Base-by-base conservation (phyloP, 768 basidiomycete species). In the Daedaleopsis nitida region DNA sequence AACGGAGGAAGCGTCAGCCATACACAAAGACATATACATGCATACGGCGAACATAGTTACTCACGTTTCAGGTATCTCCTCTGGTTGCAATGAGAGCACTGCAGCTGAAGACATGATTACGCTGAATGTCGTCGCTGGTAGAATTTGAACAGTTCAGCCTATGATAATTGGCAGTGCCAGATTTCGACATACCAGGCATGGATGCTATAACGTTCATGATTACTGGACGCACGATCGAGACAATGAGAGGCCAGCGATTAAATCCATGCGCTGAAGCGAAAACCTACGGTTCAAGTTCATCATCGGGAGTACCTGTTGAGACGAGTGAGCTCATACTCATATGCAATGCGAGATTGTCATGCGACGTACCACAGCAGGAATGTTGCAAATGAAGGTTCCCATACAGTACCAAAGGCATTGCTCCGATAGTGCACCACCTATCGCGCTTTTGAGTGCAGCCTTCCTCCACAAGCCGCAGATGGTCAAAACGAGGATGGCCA, bases 161-260 rank as follows among this genome's bases (percentile, higher is more conserved):
- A 10, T 5, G 9, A 37, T 45, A 39, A 16, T 5, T 7, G 3
- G 38, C 5, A 14, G 27, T 8, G 5, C 38, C 12, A n/a, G 42
- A 43, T 43, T 1, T 1, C 13, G 42, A 45, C 60, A 19, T 47
- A 62, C 60, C 55, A 21, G 60, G 56, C 55, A 62, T 58, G 2
- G 62, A 63, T n/a, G 54, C 27, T 23, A 63, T 58, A 21, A 63
- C 62, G 19, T 63, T 58, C 62, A 63, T 63, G 50, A 63, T 45
- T 9, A 52, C 62, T 63, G 27, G 34, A 9, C 4, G 7, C 27
- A 7, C 3, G 4, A 32, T 32, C 27, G 27, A 32, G 27, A 32
- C 27, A 32, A 32, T 32, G 27, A 32, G 27, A 32, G 27, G 27
- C 7, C 27, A 32, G 27, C 27, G 3, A 32, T 7, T 32, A 32